Percentiles rank a stretch among this genome's conserved stretches.
These are phyloP conservation scores for Dictyostelium purpureum DNA, from an alignment of 78 protist genomes.

Conservation along the genomic window DNA sequence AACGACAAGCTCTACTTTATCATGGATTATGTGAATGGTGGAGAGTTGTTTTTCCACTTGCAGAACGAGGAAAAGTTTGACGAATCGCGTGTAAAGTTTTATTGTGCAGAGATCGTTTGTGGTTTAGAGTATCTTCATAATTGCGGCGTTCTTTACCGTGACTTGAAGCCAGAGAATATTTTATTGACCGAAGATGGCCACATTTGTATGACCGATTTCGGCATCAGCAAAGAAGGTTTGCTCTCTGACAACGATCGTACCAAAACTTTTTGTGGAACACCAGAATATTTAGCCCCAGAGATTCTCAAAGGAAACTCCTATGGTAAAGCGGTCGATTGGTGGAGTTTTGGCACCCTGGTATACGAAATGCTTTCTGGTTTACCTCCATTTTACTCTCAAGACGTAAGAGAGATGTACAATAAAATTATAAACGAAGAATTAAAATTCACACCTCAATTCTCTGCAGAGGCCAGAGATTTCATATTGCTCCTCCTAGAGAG, in stretches of 20 bases:
- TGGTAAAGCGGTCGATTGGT: slow-evolving; percentile 95
- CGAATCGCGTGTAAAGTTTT: slow-evolving; percentile 84
- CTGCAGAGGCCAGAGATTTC: slow-evolving; percentile 61
- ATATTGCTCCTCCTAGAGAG: slow-evolving; percentile 48
- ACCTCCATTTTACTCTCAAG: slow-evolving; percentile 85
- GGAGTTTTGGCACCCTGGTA: slow-evolving; percentile 94
- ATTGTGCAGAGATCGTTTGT: slow-evolving; percentile 91
- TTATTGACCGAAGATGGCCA: slow-evolving; percentile 91
- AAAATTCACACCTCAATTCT: slow-evolving; percentile 51
- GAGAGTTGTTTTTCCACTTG: slow-evolving; percentile 92
- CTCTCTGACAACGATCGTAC: slow-evolving; percentile 85
- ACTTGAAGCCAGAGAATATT: slow-evolving; percentile 93
- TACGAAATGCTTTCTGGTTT: slow-evolving; percentile 87
- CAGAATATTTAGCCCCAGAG: slow-evolving; percentile 97
- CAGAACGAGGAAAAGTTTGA: slow-evolving; percentile 84
- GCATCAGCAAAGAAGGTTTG: slow-evolving; percentile 93
- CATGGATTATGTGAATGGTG: slow-evolving; percentile 94
- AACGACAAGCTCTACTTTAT: slow-evolving; percentile 88
- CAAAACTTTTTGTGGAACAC: slow-evolving; percentile 99
- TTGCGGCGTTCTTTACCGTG: slow-evolving; percentile 83
- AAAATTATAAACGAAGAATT: slow-evolving; percentile 71
- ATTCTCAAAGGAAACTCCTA: slow-evolving; percentile 85
- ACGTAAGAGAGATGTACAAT: slow-evolving; percentile 61
- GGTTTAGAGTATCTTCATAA: slow-evolving; percentile 93
- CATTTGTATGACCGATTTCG: slow-evolving; percentile 97